phyloP scores from a whole-genome alignment of 805 yeast species.

The Torulaspora indica region DNA sequence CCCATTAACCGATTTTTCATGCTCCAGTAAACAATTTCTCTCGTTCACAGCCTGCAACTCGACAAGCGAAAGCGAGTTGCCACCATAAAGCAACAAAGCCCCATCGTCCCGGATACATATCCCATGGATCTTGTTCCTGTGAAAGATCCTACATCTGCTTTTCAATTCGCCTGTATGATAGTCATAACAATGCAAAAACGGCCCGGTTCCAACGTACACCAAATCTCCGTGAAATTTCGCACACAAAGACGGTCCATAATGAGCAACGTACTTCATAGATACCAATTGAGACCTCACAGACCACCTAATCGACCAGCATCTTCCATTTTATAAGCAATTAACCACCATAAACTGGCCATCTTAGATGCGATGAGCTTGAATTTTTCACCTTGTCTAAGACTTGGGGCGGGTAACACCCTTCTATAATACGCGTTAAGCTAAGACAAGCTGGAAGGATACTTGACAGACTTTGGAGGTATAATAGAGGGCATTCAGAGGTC shows the following conservation, averaged over 20 bases:
- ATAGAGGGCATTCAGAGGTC: background rate
- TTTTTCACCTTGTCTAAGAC: background rate
- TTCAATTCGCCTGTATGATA: constrained; percentile 40
- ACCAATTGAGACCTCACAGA: background rate
- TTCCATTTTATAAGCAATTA: background rate
- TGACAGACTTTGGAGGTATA: background rate
- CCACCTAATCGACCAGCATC: constrained; percentile 1
- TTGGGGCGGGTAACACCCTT: constrained; percentile 1
- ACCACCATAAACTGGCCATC: background rate
- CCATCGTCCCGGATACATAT: constrained; percentile 42
- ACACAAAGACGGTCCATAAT: constrained; percentile 68
- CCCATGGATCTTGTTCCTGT: constrained; percentile 80
- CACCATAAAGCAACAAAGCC: constrained; percentile 56
- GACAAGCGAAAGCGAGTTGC: constrained; percentile 55
- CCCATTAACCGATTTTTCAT: constrained; percentile 60
- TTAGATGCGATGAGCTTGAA: constrained; percentile 7
- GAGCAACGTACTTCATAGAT: constrained; percentile 22
- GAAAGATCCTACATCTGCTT: constrained; percentile 46
- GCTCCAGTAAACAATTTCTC: constrained; percentile 13
- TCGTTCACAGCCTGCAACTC: constrained; percentile 32
- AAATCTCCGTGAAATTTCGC: constrained; percentile 41
- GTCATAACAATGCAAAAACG: constrained; percentile 52
- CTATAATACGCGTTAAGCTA: background rate
- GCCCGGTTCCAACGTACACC: constrained; percentile 68
- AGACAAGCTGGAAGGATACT: background rate